Conservation (phyloP, 1,139 yeast species). For the Hyphopichia burtonii region DNA sequence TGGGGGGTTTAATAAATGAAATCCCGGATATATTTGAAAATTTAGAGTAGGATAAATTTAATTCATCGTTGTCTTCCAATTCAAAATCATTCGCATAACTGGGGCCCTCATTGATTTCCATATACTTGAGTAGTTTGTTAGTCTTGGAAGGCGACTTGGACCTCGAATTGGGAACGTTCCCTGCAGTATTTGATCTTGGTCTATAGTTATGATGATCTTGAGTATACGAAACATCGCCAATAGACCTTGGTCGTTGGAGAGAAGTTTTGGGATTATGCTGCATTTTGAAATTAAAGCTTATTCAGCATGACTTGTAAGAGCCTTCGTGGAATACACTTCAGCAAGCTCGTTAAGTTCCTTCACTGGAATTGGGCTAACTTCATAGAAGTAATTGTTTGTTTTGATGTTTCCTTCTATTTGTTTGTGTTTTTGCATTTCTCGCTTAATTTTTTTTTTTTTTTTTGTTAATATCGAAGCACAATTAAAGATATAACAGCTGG, state of each 20-base stretch:
- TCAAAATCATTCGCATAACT: slow-evolving; percentile 19
- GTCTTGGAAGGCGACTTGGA: neutral
- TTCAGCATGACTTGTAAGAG: neutral
- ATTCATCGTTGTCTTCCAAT: slow-evolving; percentile 20
- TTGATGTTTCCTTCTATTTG: neutral
- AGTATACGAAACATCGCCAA: neutral
- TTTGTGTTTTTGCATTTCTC: neutral
- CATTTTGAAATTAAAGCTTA: neutral
- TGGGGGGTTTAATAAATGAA: slow-evolving; percentile 8
- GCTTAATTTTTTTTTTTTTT: neutral
- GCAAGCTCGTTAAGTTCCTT: too few species aligned
- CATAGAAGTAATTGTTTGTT: neutral
- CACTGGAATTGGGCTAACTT: neutral
- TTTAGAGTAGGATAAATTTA: slow-evolving; percentile 36
- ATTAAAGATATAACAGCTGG: too few species aligned
- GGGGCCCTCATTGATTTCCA: slow-evolving; percentile 9
- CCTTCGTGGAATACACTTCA: too few species aligned
- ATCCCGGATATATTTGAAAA: slow-evolving; percentile 34
- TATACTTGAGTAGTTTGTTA: slow-evolving; percentile 5
- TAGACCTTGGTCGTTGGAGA: neutral
- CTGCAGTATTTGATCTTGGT: neutral
- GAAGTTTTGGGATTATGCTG: neutral
- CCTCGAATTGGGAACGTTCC: neutral
- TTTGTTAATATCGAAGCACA: too few species aligned
- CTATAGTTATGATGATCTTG: neutral